These are phyloP conservation scores for Murraya paniculata DNA, from an alignment of 345 rosid genomes.

Conservation along the genomic window DNA sequence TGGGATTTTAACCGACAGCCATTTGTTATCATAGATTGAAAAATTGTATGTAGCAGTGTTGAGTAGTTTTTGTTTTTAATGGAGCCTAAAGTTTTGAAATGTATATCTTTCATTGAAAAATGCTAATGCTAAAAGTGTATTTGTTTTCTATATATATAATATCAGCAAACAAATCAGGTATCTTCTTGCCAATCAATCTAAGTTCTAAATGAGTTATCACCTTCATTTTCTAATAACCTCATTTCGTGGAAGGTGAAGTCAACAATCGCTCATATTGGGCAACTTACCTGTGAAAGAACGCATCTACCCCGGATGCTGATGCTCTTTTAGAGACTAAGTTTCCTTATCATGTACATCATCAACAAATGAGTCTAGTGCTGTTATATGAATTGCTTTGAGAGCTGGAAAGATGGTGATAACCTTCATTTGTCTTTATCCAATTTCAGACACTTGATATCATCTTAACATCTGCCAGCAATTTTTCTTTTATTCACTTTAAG, in stretches of 20 bases:
- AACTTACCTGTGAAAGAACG: background rate
- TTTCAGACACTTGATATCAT: background rate
- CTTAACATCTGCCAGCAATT: background rate
- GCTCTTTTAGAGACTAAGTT: background rate
- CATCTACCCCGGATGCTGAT: background rate
- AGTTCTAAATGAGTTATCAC: background rate
- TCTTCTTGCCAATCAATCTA: background rate
- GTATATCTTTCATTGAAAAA: background rate
- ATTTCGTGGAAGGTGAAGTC: background rate
- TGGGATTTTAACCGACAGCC: background rate
- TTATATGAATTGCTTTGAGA: background rate
- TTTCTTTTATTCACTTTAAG: background rate
- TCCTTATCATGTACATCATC: background rate
- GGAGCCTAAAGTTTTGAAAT: background rate
- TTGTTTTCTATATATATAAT: background rate
- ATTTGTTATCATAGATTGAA: background rate
- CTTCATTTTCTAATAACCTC: background rate
- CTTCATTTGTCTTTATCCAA: background rate
- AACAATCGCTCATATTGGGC: background rate
- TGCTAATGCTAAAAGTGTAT: background rate
- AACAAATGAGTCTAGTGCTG: background rate
- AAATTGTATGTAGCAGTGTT: background rate
- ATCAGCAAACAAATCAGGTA: background rate
- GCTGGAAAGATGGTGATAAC: background rate
- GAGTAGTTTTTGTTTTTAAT: background rate